These are phyloP conservation scores for Thecaphora thlaspeos DNA, from an alignment of 1,284 basidiomycete species.

Conservation along the genomic window DNA sequence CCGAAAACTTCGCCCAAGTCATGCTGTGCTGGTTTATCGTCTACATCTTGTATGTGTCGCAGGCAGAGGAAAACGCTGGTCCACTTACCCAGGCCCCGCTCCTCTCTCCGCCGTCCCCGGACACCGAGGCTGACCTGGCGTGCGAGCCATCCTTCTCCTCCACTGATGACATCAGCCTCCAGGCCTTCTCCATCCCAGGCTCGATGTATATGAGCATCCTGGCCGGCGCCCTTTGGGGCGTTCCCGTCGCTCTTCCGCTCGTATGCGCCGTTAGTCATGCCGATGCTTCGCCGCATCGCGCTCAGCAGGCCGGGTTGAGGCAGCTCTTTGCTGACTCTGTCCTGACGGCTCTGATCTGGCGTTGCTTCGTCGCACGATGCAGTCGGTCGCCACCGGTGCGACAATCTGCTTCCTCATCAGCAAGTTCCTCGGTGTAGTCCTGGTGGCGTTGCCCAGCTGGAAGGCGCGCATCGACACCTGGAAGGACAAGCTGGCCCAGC, in stretches of 20 bases:
- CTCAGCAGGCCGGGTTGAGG: too few species aligned
- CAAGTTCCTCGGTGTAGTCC: conserved; percentile 69
- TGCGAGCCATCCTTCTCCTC: too few species aligned
- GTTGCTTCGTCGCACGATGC: background rate
- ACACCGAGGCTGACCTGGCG: too few species aligned
- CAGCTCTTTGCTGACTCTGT: too few species aligned
- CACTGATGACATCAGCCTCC: conserved; percentile 60
- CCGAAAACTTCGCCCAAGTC: conserved; percentile 56
- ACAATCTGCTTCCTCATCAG: conserved; percentile 90
- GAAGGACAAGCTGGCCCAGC: conserved; percentile 70
- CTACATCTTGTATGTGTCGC: conserved; percentile 76
- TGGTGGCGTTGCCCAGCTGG: conserved; percentile 67
- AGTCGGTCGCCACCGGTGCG: conserved; percentile 84
- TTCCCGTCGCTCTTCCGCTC: conserved; percentile 82
- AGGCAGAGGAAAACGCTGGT: too few species aligned
- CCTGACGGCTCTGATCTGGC: too few species aligned
- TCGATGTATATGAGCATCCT: conserved; percentile 98
- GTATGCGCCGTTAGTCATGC: conserved; percentile 68
- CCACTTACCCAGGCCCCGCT: too few species aligned
- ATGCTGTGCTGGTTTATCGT: conserved; percentile 62
- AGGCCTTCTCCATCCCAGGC: conserved; percentile 93
- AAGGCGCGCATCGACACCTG: conserved; percentile 75
- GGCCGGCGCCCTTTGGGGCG: conserved; percentile 92
- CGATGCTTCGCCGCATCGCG: too few species aligned
- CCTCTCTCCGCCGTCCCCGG: too few species aligned